These are phyloP conservation scores for Punica granatum DNA, from an alignment of 345 rosid genomes.

Conservation along the genomic window DNA sequence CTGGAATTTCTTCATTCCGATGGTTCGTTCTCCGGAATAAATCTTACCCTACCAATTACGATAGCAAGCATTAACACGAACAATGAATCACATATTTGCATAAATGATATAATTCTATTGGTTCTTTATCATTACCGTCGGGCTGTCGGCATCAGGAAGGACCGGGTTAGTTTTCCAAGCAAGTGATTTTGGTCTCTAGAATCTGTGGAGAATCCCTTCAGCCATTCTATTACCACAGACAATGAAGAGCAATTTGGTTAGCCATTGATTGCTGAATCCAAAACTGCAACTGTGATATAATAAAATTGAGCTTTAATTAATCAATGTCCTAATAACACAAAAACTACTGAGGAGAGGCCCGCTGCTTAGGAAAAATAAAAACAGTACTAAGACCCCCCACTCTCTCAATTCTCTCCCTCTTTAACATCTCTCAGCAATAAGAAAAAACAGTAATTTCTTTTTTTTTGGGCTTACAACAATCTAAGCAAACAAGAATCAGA, in stretches of 20 bases:
- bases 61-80: too few relatives aligned
- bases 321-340: not conserved
- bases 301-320: not conserved
- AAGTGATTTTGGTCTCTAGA: too few relatives aligned
- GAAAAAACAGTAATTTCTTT: not conserved
- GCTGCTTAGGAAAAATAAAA: not conserved
- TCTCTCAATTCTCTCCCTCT: not conserved
- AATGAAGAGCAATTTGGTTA: not conserved
- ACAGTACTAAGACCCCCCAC: not conserved
- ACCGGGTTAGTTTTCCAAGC: too few relatives aligned
- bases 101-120: too few relatives aligned
- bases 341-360: not conserved
- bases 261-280: not conserved
- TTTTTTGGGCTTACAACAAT: not conserved
- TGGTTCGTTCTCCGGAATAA: too few relatives aligned
- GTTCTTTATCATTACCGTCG: too few relatives aligned
- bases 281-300: not conserved
- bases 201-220: too few relatives aligned
- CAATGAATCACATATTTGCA: too few relatives aligned
- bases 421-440: not conserved
- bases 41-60: too few relatives aligned
- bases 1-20: too few relatives aligned
- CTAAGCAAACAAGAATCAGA: not conserved
- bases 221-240: too few relatives aligned
- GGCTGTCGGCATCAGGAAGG: too few relatives aligned